Evolutionary conservation across 306 rosid species (phyloP).

Genomic region (Cucumis sativus): DNA sequence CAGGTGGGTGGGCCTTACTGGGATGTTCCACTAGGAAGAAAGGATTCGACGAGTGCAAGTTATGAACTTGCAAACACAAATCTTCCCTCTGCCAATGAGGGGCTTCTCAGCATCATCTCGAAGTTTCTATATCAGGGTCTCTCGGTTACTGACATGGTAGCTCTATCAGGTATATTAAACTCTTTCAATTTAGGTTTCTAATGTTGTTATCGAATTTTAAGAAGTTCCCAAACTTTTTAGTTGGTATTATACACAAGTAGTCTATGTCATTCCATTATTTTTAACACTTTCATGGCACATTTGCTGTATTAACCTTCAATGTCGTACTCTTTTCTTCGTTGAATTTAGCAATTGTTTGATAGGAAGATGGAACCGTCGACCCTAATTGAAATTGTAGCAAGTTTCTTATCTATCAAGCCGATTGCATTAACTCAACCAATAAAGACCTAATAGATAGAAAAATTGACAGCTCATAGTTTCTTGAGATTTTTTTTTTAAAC

Average conservation of each 20-base stretch:
- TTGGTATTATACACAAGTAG: background rate
- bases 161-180: conserved; percentile 50
- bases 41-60: conserved; percentile 62
- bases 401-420: too few species aligned
- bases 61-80: conserved; percentile 46
- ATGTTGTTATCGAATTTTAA: background rate
- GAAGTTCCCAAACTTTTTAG: background rate
- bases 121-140: conserved; percentile 80
- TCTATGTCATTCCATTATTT: too few species aligned
- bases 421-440: background rate
- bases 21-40: conserved; percentile 96
- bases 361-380: too few species aligned
- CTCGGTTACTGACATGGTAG: conserved; percentile 74
- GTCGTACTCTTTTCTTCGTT: too few species aligned
- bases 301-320: background rate
- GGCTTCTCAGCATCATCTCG: conserved; percentile 43
- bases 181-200: background rate
- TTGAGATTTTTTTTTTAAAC: background rate
- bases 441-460: background rate
- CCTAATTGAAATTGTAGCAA: too few species aligned
- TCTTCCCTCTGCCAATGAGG: conserved; percentile 52
- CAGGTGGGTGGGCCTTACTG: conserved; percentile 97
- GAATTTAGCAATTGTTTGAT: too few species aligned
- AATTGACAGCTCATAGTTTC: background rate
- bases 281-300: too few species aligned